Base-by-base conservation (phyloP, 2,329 filamentous ascomycete genomes). In the Hysterium pulicare region DNA sequence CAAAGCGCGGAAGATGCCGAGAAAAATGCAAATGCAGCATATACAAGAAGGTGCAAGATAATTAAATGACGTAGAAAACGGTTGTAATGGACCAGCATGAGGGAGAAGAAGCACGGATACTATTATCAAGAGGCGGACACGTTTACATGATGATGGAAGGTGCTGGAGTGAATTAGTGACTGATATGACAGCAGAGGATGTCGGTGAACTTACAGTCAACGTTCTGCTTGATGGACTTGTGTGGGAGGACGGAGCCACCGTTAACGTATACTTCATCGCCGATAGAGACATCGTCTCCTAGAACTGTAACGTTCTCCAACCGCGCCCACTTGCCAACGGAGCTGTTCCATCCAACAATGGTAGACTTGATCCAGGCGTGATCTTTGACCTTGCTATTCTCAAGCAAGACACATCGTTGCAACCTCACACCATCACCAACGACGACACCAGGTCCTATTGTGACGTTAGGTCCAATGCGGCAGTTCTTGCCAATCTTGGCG, bases 181-280 rank as follows among this genome's bases (percentile, higher is more conserved):
- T 47, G 33, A 26, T 15, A 38, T 13, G 5, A 22, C n/a, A 3
- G 8, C 11, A 38, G 5, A 33, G n/a, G 4, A 17, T 3, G 17
- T 24, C 4, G 11, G 20, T 17, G n/a, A 31, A 44, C 63, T 62
- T 60, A 67, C 61, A 63, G 47, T 98, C 93, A 60, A 98, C 88
- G 70, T 98, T 98, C 61, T 85, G 82, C 81, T 97, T 97, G 79
- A 98, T 97, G 69, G 86, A 93, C 85, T 98, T 98, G 76, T 98
- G 91, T 5, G 91, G 91, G 52, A 98, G 76, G 49, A 98, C 86
- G 59, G 87, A 94, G 61, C 90, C 90, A 60, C 91, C 91, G 70
- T 98, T 98, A 71, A 96, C 93, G 71, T 97, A 96, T 57, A 98
- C 90, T 74, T 98, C 91, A 64, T 98, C 91, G 39, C 90, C 91